Base-by-base conservation (phyloP, 2,329 filamentous ascomycete species). In the Aspergillus sp. region DNA sequence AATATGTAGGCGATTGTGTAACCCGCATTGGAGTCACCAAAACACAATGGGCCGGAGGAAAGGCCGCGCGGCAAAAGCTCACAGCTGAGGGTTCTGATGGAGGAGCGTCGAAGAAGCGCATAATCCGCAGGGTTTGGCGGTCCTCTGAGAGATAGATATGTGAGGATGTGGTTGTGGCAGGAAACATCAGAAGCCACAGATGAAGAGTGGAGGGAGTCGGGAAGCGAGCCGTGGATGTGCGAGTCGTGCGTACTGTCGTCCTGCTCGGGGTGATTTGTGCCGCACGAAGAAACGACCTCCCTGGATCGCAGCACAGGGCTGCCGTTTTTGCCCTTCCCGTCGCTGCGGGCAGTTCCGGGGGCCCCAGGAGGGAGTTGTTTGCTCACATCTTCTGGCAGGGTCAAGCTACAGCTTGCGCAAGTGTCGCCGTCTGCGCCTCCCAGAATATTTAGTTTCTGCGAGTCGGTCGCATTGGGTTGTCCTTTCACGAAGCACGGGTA, bases 1-100 rank as follows among this genome's bases (percentile, higher is more conserved):
- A 85, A 85, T 41, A 84, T 78, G 66, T 84, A 85, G 42, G 83
- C 82, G 52, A 85, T 82, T 17, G 83, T 85, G 71, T 85, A 84
- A 52, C 83, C 83, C 5, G 80, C 77, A 18, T 76, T 76, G 0
- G 80, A 75, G 60, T 85, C 83, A 26, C 83, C 83, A 62, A 85
- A 85, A 64, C 80, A 83, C 47, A 85, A 71, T n/a, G 82, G 81
- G 0, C 83, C 83, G 6, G 82, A 83, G 0, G 82, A 80, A 41
- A 83, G 79, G 48, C 82, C 81, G 36, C 78, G 78, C 3, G 83
- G 83, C 3, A 85, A 74, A 9, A 80, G 76, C 65, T 85, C 83
- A 58, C 80, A 83, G 57, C 81, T 84, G 38, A 85, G 70, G 1
- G 83, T 83, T 58, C 83, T 81, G 62, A 85, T 83, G 53, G 80